A percentile compares a stretch with the other conserved stretches of the same genome.
These are phyloP conservation scores for Arabis alpina DNA, from an alignment of 345 rosid genomes.

Conservation along the genomic window DNA sequence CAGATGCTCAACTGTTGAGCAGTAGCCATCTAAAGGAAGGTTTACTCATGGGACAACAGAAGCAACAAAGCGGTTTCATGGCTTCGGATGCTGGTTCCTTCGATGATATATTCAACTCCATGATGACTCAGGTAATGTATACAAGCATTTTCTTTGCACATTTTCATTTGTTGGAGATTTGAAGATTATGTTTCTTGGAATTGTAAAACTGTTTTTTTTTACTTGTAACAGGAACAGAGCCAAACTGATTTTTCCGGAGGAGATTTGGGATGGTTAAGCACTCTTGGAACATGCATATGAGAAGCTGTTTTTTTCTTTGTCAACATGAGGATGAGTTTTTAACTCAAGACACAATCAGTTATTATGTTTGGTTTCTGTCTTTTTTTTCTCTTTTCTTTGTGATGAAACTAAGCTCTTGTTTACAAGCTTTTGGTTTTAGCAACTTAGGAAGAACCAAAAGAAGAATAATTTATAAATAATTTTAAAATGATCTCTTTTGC, in stretches of 20 bases:
- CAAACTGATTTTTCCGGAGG: constrained; percentile 44
- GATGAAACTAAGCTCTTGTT: constrained; percentile 23
- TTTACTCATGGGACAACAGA: constrained; percentile 49
- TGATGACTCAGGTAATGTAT: constrained; percentile 54
- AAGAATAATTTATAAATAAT: constrained; percentile 1
- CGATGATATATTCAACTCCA: constrained; percentile 58
- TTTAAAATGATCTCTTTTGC: neutral
- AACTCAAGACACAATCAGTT: constrained; percentile 16
- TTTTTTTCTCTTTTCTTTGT: constrained; percentile 15
- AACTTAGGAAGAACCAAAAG: constrained; percentile 23
- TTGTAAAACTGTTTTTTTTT: neutral
- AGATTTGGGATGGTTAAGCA: constrained; percentile 50
- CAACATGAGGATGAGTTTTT: constrained; percentile 25
- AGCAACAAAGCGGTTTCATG: constrained; percentile 44
- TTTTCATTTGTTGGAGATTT: neutral
- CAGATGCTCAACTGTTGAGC: constrained; percentile 40
- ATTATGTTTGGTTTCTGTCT: constrained; percentile 34
- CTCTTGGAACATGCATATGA: constrained; percentile 53
- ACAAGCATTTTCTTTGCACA: neutral
- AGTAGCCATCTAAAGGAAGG: constrained; percentile 42
- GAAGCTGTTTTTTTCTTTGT: constrained; percentile 10
- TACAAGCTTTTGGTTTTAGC: constrained; percentile 10
- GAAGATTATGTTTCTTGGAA: neutral
- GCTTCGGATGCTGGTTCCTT: constrained; percentile 55
- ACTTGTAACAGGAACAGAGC: constrained; percentile 57